These are phyloP conservation scores for Tetracladium marchalianum DNA, from an alignment of 495 filamentous ascomycete species.

Conservation along the genomic window DNA sequence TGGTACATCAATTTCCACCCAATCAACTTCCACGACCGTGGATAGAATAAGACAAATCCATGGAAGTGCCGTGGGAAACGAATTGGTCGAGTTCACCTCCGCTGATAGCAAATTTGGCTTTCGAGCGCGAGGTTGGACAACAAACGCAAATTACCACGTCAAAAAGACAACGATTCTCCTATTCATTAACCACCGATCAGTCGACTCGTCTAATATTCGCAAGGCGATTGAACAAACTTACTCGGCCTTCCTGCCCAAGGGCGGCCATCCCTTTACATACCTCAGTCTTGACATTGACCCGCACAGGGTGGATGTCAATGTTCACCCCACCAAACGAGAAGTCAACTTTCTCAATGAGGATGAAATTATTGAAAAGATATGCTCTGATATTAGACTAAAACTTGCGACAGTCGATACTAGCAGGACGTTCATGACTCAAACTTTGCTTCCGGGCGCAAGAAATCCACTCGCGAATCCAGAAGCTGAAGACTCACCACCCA, in stretches of 20 bases:
- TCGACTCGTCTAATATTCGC: constrained; percentile 83
- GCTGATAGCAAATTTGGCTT: constrained; percentile 75
- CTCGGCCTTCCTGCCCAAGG: constrained; percentile 82
- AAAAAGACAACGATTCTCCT: constrained; percentile 84
- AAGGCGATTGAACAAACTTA: constrained; percentile 91
- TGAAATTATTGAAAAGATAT: constrained; percentile 86
- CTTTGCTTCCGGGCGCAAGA: constrained; percentile 61
- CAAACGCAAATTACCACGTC: constrained; percentile 92
- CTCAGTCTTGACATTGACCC: constrained; percentile 91
- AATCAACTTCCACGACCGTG: constrained; percentile 53
- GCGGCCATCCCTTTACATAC: constrained; percentile 90
- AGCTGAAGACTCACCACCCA: constrained; percentile 21
- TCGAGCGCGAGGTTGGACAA: constrained; percentile 68
- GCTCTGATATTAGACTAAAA: constrained; percentile 66
- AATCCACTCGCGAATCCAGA: constrained; percentile 27
- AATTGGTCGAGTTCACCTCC: constrained; percentile 68
- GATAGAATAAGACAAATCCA: constrained; percentile 90
- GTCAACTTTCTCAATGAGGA: constrained; percentile 98
- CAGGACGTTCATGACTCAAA: constrained; percentile 89
- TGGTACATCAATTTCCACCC: constrained; percentile 68
- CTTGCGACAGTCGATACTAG: constrained; percentile 89
- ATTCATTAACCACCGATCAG: constrained; percentile 97
- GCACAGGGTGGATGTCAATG: constrained; percentile 89
- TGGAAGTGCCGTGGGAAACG: constrained; percentile 77
- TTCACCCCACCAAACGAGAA: constrained; percentile 95